Base-by-base conservation (phyloP, 1,284 basidiomycete genomes). In the Lignosus rhinocerotis region DNA sequence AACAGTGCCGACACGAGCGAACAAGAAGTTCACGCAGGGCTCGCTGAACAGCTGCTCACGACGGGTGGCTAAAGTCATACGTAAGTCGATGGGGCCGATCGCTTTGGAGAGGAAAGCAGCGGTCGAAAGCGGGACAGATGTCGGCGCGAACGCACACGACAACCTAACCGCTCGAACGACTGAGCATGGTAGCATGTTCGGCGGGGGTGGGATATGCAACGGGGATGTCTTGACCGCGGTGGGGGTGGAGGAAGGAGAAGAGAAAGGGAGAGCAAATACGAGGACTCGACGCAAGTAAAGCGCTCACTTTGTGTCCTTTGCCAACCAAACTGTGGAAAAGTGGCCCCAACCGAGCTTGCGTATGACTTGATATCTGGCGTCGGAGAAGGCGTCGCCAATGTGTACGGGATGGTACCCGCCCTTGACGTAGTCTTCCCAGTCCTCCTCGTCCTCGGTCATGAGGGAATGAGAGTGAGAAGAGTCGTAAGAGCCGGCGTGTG, bases 281-380 rank as follows among this genome's bases (percentile, higher is more conserved):
- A 48, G 49, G 49, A 33, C 31, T 44, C 58, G 56, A 60, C 56
- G 60, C 57, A 17, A 25, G 55, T 39, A 58, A 44, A 50, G 52
- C 47, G 64, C 87, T 70, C 73, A 95, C 94, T 87, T 90, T 72
- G 81, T 82, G 72, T 96, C 94, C 68, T 86, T 87, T 32, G 93
- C 93, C 0, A 96, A 81, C 94, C 94, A 96, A 10, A 96, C 94
- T 1, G 94, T 95, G 1, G 90, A 93, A 76, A 99, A 99, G 75
- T 99, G 97, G 44, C 97, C 96, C 90, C 96, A 99, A 34, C 96
- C 97, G 12, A 99, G 87, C 76, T 99, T 99, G 63, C 96, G 80
- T 57, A 98, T 94, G 67, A 98, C 92, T 66, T 87, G 74, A 73
- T 99, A 99, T 47, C 96, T 80, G 9, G 86, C 92, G 64, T 94